These are phyloP conservation scores for Citrus australasica DNA, from an alignment of 345 rosid genomes.

Conservation along the genomic window DNA sequence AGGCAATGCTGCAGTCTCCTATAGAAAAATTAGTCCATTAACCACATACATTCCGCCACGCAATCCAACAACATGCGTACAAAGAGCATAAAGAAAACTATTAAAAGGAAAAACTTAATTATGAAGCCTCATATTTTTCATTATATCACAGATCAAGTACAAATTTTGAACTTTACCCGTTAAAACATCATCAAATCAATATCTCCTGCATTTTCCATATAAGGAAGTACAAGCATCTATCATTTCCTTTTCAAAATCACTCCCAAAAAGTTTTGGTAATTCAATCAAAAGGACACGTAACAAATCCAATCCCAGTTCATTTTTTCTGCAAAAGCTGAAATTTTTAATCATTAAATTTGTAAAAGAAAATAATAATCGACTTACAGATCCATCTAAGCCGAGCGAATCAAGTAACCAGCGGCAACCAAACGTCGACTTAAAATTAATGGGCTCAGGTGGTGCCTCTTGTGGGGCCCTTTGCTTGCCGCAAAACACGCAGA, in stretches of 20 bases:
- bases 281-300: background rate
- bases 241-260: background rate
- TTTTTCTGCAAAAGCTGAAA: background rate
- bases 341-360: background rate
- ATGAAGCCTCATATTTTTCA: background rate
- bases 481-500: slow-evolving; percentile 81
- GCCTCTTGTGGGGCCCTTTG: slow-evolving; percentile 33
- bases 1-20: slow-evolving; percentile 62
- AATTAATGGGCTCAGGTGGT: slow-evolving; percentile 63
- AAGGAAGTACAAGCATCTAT: background rate
- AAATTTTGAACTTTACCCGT: background rate
- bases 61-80: background rate
- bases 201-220: background rate
- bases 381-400: slow-evolving; percentile 74
- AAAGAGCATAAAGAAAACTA: background rate
- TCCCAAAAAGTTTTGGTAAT: background rate
- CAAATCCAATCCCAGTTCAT: background rate
- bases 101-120: background rate
- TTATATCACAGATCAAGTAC: background rate
- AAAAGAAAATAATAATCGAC: slow-evolving; percentile 6
- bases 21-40: slow-evolving; percentile 20
- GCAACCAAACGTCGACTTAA: slow-evolving; percentile 54
- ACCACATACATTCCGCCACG: background rate
- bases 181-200: background rate
- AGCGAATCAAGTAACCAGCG: slow-evolving; percentile 68